These are phyloP conservation scores for Fusarium fracticaudum DNA, from an alignment of 2,329 filamentous ascomycete species.

Conservation along the genomic window DNA sequence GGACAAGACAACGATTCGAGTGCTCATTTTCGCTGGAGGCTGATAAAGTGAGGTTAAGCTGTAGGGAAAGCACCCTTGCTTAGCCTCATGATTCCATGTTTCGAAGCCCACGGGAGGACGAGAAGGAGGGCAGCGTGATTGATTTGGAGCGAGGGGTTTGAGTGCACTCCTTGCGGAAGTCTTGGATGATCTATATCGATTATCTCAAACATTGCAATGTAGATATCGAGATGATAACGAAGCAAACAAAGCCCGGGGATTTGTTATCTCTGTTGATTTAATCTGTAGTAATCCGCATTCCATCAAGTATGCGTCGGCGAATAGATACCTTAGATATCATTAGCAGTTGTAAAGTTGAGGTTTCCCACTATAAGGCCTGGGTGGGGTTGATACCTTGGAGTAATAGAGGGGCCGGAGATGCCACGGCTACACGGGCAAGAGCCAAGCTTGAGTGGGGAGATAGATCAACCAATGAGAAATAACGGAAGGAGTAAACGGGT, in stretches of 20 bases:
- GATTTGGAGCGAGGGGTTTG: neutral
- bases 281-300: neutral
- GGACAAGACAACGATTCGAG: neutral
- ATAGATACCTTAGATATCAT: neutral
- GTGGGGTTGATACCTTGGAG: neutral
- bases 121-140: conserved; percentile 23
- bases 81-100: neutral
- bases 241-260: neutral
- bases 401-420: conserved; percentile 16
- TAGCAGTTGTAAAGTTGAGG: conserved; percentile 1
- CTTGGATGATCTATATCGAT: neutral
- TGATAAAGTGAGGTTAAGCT: neutral
- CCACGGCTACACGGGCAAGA: neutral
- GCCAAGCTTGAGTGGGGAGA: neutral
- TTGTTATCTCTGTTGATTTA: neutral
- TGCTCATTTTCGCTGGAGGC: neutral
- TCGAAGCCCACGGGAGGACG: neutral
- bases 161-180: neutral
- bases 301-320: neutral
- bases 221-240: neutral
- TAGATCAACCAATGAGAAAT: neutral
- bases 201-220: neutral
- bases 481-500: neutral
- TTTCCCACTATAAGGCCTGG: neutral
- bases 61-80: neutral